Conservation (phyloP, 768 basidiomycete genomes). For the Auricularia heimuer region DNA sequence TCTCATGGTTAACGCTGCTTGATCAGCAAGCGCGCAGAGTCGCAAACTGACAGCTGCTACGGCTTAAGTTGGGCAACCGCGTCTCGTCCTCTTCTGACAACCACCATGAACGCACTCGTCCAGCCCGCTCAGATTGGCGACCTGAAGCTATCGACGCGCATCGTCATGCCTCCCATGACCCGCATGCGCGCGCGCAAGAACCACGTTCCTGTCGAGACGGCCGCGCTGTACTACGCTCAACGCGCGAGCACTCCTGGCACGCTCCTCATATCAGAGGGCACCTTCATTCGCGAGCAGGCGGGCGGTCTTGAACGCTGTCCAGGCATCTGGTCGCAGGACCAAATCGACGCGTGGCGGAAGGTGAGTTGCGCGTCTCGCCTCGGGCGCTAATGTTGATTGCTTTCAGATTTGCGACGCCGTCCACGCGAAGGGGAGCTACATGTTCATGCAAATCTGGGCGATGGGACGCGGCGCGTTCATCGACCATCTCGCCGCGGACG, state of each 20-base stretch:
- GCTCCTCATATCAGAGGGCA: constrained; percentile 26
- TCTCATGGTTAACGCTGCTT: too few relatives aligned
- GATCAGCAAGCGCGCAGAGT: too few relatives aligned
- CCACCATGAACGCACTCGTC: constrained; percentile 9
- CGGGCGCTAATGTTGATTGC: neutral
- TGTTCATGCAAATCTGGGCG: constrained; percentile 52
- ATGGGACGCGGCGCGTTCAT: constrained; percentile 33
- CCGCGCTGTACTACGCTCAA: constrained; percentile 10
- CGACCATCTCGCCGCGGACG: neutral
- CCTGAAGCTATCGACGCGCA: constrained; percentile 13
- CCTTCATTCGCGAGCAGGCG: constrained; percentile 19
- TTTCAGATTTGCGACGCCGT: constrained; percentile 48
- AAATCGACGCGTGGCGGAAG: constrained; percentile 47
- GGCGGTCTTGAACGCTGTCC: constrained; percentile 35
- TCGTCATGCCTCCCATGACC: constrained; percentile 16
- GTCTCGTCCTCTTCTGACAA: too few relatives aligned
- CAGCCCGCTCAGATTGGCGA: constrained; percentile 13
- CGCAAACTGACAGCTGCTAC: too few relatives aligned
- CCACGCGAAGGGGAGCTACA: constrained; percentile 41
- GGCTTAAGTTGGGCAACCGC: too few relatives aligned
- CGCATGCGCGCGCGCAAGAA: constrained; percentile 13
- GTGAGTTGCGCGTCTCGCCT: constrained; percentile 18
- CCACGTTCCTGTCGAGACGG: constrained; percentile 11
- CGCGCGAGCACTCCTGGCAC: constrained; percentile 15
- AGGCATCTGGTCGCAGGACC: constrained; percentile 55